These are phyloP conservation scores for Catharanthus roseus DNA, from an alignment of 257 asterid species.

Conservation along the genomic window DNA sequence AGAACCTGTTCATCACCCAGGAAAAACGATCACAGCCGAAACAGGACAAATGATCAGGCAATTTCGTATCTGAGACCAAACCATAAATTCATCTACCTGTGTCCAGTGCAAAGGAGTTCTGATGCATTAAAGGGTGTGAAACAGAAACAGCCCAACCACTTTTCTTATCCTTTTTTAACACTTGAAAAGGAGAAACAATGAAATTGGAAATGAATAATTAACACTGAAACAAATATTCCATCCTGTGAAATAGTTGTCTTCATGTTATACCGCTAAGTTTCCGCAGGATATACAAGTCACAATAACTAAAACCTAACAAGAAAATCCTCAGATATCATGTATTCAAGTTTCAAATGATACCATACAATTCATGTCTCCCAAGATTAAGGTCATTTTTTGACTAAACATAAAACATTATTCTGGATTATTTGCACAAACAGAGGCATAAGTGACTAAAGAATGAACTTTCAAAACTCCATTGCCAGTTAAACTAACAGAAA, in stretches of 20 bases:
- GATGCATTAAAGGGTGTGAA: not conserved
- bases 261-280: no score
- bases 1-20: constrained; percentile 56
- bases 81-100: not conserved
- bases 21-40: constrained; percentile 1
- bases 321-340: not conserved
- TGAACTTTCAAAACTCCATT: not conserved
- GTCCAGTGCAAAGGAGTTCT: not conserved
- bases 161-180: no score
- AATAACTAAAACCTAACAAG: no score
- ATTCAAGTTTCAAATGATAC: not conserved
- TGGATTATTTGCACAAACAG: not conserved
- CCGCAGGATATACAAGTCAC: no score
- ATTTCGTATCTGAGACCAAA: no score
- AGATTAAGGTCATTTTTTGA: not conserved
- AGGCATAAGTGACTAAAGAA: not conserved
- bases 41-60: not conserved
- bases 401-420: not conserved
- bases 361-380: not conserved
- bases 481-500: not conserved
- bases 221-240: not conserved
- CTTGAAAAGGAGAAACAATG: not conserved
- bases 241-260: no score
- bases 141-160: not conserved
- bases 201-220: not conserved